Evolutionary conservation across 208 protist genomes (phyloP).

Genomic region (Trypanosomatidae sp.): DNA sequence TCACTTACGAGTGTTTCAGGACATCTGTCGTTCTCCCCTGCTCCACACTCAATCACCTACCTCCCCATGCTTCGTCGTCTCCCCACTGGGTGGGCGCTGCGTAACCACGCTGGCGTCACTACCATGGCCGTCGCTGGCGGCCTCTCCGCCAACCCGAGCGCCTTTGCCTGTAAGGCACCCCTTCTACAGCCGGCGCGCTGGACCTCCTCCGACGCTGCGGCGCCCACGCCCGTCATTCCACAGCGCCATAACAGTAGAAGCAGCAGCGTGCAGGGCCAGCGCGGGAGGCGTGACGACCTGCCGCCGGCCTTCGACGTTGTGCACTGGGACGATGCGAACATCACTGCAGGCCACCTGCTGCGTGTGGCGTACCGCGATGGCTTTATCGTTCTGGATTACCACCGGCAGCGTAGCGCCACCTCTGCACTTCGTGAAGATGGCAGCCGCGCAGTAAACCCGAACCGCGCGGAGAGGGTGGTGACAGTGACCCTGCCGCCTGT

Average conservation of each 20-base stretch:
- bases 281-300: slow-evolving; percentile 31
- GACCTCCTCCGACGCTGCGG: slow-evolving; percentile 5
- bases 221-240: slow-evolving; percentile 5
- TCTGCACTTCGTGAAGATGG: slow-evolving; percentile 9
- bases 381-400: slow-evolving; percentile 82
- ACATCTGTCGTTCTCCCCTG: neutral
- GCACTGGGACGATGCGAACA: slow-evolving; percentile 83
- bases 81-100: slow-evolving; percentile 5
- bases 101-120: neutral
- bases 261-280: slow-evolving; percentile 23
- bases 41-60: neutral
- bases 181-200: slow-evolving; percentile 8
- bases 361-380: slow-evolving; percentile 78
- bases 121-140: slow-evolving; percentile 5
- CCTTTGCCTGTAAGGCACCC: neutral
- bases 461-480: slow-evolving; percentile 66
- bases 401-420: slow-evolving; percentile 40
- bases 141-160: slow-evolving; percentile 3
- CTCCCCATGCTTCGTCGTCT: slow-evolving; percentile 39
- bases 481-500: slow-evolving; percentile 76
- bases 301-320: slow-evolving; percentile 86
- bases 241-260: slow-evolving; percentile 9
- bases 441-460: slow-evolving; percentile 1
- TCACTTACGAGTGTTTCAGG: neutral
- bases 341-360: slow-evolving; percentile 61